Conservation (phyloP, 768 basidiomycete species). For the Arthromyces matolae region DNA sequence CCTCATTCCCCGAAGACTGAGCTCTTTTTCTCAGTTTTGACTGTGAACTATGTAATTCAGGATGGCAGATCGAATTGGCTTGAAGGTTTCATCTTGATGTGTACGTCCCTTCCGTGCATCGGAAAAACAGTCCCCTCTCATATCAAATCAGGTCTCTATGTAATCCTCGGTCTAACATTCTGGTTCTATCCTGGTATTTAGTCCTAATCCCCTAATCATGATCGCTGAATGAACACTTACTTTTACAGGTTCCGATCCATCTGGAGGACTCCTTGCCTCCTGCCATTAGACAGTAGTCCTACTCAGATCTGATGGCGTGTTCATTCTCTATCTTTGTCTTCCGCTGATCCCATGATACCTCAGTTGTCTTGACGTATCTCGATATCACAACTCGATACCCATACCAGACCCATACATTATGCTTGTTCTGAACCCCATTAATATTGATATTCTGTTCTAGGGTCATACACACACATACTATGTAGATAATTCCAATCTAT, state of each 20-base stretch:
- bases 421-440: no score
- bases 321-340: no score
- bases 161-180: slow-evolving; percentile 68
- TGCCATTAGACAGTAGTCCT: slow-evolving; percentile 18
- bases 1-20: neutral
- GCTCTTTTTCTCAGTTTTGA: slow-evolving; percentile 49
- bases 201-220: neutral
- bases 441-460: no score
- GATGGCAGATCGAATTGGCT: slow-evolving; percentile 92
- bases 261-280: slow-evolving; percentile 21
- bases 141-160: slow-evolving; percentile 48
- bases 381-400: no score
- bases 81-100: slow-evolving; percentile 73
- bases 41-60: slow-evolving; percentile 80
- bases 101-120: slow-evolving; percentile 32
- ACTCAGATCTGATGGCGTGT: no score
- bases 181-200: slow-evolving; percentile 54
- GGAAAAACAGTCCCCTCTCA: neutral
- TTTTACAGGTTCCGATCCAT: slow-evolving; percentile 28
- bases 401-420: no score
- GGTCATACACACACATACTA: no score
- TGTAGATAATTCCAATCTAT: no score
- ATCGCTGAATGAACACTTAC: neutral
- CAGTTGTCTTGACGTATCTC: no score
- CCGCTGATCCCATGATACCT: no score